phyloP scores from a whole-genome alignment of 2,329 filamentous ascomycete genomes.

The Didymella keratinophila region DNA sequence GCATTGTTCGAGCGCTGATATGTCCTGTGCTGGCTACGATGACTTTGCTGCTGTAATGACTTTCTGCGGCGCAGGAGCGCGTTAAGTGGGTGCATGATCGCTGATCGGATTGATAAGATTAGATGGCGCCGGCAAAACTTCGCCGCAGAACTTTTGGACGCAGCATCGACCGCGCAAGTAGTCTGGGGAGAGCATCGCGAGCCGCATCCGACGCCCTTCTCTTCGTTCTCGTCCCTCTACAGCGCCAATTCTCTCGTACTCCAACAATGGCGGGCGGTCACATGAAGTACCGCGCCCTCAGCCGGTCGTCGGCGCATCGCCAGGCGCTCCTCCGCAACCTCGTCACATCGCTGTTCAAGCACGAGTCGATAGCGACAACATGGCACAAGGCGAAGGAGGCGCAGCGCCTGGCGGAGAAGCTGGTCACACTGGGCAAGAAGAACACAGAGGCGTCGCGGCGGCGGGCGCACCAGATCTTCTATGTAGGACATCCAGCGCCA shows the following conservation, averaged over 20 bases:
- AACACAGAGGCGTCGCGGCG: constrained; percentile 83
- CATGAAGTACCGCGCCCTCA: constrained; percentile 88
- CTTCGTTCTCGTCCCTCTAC: constrained; percentile 12
- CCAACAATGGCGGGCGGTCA: constrained; percentile 79
- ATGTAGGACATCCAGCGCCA: constrained; percentile 66
- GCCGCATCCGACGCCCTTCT: constrained; percentile 16
- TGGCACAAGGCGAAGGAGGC: constrained; percentile 98
- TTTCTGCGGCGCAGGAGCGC: not conserved
- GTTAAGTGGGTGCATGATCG: constrained; percentile 32
- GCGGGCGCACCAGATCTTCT: constrained; percentile 82
- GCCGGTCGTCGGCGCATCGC: constrained; percentile 84
- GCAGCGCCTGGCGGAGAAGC: constrained; percentile 89
- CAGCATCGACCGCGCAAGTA: constrained; percentile 14
- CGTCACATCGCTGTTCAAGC: constrained; percentile 90
- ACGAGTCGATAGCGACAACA: constrained; percentile 94
- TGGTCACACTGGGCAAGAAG: constrained; percentile 92
- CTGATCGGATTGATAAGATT: constrained; percentile 16
- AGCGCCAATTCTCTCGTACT: constrained; percentile 4
- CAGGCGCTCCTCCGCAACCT: constrained; percentile 94
- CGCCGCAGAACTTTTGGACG: constrained; percentile 33
- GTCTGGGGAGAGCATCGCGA: constrained; percentile 7
- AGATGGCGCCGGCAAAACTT: constrained; percentile 7
- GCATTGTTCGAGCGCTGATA: not conserved
- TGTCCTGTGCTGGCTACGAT: not conserved
- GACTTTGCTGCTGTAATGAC: not conserved